Base-by-base conservation (phyloP, 768 basidiomycete genomes). In the Mycena vitilis region DNA sequence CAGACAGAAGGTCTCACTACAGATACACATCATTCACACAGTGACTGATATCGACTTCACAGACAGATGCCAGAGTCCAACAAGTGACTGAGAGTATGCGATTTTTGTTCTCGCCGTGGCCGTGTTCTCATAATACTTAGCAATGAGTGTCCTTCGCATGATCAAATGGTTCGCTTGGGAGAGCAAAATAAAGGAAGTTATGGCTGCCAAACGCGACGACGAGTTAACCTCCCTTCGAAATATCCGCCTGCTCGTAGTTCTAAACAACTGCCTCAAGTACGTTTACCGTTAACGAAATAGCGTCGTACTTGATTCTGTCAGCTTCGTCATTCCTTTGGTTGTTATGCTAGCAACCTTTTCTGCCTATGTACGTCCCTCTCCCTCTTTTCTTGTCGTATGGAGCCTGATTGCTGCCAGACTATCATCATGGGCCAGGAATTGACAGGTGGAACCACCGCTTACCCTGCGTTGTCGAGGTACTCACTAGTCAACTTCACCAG, bases 141-240 rank as follows among this genome's bases (percentile, higher is more conserved):
- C 76, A 9, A 74, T 84, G 68, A 75, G 75, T 63, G 77, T 81
- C 34, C 71, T 86, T 11, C 82, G 86, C 23, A 86, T 87, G 81
- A 78, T 86, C 72, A 88, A 88, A 77, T 79, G 87, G 68, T 89
- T 88, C 70, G 87, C 76, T 18, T 78, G 87, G 75, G 77, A 85
- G 83, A 82, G 84, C 68, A 77, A 82, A 30, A 80, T 87, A 59
- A 78, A 80, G 47, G 72, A 79, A 5, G 77, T 81, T 49, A 78
- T 90, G 42, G 69, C 77, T 13, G 78, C 78, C 44, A 84, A 84
- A 69, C 82, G 88, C 45, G 82, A 84, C 45, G 80, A 79, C 0
- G 88, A 90, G 72, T 78, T 89, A 34, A 58, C 63, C 7, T 78
- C 77, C 63, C 78, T 85, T 45, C 79, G 78, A 75, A 82, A 83